Evolutionary conservation across 805 yeast genomes (phyloP).

Genomic region (Nadsonia fulvescens): DNA sequence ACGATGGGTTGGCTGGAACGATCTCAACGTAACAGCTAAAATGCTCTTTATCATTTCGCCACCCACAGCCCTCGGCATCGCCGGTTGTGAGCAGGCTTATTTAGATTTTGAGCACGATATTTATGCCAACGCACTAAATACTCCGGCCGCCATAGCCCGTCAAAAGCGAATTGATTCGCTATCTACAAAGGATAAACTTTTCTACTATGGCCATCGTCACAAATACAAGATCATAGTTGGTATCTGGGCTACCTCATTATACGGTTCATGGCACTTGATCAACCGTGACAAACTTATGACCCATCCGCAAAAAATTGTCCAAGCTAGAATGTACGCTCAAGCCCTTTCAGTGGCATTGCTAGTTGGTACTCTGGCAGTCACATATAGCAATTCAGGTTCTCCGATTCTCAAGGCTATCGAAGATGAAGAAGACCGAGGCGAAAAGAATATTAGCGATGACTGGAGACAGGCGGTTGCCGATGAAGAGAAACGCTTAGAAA

Average conservation of each 20-base stretch:
- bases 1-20: no score
- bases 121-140: no score
- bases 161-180: conserved; percentile 33
- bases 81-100: no score
- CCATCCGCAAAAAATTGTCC: conserved; percentile 62
- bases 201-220: conserved; percentile 31
- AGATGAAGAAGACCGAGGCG: no score
- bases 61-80: no score
- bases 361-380: conserved; percentile 36
- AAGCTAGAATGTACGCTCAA: conserved; percentile 85
- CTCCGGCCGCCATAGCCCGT: no score
- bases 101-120: no score
- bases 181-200: conserved; percentile 29
- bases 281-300: conserved; percentile 62
- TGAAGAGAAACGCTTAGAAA: conserved; percentile 21
- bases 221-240: conserved; percentile 49
- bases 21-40: no score
- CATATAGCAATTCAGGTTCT: no score
- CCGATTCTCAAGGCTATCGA: no score
- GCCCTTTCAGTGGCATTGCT: conserved; percentile 56
- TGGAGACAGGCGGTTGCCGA: conserved; percentile 32
- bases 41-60: no score
- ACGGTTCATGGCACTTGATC: conserved; percentile 59
- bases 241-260: conserved; percentile 67
- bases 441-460: conserved; percentile 19